Conservation (phyloP, 768 basidiomycete species). For the Kwoniella sp. region DNA sequence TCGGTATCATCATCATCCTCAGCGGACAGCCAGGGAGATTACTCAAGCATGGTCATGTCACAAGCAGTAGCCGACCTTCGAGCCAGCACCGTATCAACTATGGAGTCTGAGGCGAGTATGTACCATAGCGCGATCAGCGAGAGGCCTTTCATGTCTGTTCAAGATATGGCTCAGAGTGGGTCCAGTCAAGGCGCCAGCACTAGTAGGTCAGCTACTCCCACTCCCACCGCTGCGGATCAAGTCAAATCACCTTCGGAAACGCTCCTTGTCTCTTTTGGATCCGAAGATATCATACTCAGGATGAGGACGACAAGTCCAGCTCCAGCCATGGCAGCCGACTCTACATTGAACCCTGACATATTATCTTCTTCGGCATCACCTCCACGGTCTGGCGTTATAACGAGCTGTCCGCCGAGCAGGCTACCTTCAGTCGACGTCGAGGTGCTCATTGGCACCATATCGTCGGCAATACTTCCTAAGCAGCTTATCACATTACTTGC, state of each 20-base stretch:
- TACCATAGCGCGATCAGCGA: constrained; percentile 26
- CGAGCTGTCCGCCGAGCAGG: not conserved
- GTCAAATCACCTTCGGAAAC: constrained; percentile 3
- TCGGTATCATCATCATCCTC: constrained; percentile 33
- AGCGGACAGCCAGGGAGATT: constrained; percentile 29
- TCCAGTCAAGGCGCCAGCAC: not conserved
- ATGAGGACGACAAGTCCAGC: constrained; percentile 60
- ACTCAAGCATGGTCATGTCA: constrained; percentile 56
- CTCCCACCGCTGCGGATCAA: constrained; percentile 25
- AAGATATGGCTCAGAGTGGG: not conserved
- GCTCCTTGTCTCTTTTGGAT: constrained; percentile 65
- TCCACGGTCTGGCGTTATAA: not conserved
- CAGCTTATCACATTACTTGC: constrained; percentile 18
- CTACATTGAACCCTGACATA: not conserved
- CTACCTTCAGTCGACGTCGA: constrained; percentile 13
- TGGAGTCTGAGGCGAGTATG: constrained; percentile 28
- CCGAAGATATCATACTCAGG: constrained; percentile 65
- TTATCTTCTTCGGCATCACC: constrained; percentile 3
- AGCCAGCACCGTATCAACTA: constrained; percentile 37
- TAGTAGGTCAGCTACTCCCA: constrained; percentile 37
- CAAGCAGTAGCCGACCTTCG: constrained; percentile 56
- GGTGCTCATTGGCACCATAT: constrained; percentile 19
- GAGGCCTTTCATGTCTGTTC: not conserved
- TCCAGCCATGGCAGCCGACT: not conserved
- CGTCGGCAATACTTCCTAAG: constrained; percentile 15